Conservation (phyloP, 108 stramenopile genomes). For the Cyclotella baltica region DNA sequence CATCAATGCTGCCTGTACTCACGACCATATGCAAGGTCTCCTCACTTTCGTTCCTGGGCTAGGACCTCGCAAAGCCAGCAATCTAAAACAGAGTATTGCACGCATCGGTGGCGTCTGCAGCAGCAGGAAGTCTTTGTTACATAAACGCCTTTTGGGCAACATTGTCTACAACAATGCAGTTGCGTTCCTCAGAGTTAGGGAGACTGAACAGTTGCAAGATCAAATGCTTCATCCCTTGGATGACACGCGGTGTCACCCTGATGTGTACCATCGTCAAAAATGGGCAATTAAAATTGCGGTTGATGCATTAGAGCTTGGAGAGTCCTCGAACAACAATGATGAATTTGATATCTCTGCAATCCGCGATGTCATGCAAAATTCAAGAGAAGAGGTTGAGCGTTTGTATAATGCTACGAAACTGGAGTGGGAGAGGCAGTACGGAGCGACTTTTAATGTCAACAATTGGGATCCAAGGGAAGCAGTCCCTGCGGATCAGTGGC, state of each 20-base stretch:
- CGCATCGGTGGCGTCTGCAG: constrained; percentile 74
- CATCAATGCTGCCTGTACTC: constrained; percentile 75
- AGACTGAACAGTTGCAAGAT: constrained; percentile 61
- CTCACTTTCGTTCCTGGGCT: constrained; percentile 94
- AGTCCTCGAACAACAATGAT: constrained; percentile 50
- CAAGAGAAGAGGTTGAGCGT: constrained; percentile 73
- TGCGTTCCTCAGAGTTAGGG: constrained; percentile 86
- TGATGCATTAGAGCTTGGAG: constrained; percentile 82
- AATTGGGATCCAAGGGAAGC: constrained; percentile 80
- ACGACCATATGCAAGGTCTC: constrained; percentile 78
- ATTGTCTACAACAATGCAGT: constrained; percentile 93
- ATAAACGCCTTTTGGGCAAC: constrained; percentile 75
- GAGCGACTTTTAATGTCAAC: constrained; percentile 72
- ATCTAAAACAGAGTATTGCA: constrained; percentile 77
- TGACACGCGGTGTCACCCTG: constrained; percentile 91
- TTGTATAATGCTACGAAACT: constrained; percentile 77
- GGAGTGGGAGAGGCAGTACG: constrained; percentile 85
- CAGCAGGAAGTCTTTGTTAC: constrained; percentile 67
- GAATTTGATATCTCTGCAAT: constrained; percentile 74
- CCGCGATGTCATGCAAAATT: constrained; percentile 85
- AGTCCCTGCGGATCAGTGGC: constrained; percentile 82
- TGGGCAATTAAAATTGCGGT: constrained; percentile 90
- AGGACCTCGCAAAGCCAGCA: constrained; percentile 93
- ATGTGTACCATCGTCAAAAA: constrained; percentile 80
- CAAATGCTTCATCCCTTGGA: constrained; percentile 88